Evolutionary conservation across 2,329 filamentous ascomycete species (phyloP).

Genomic region (Calonectria honghensis): DNA sequence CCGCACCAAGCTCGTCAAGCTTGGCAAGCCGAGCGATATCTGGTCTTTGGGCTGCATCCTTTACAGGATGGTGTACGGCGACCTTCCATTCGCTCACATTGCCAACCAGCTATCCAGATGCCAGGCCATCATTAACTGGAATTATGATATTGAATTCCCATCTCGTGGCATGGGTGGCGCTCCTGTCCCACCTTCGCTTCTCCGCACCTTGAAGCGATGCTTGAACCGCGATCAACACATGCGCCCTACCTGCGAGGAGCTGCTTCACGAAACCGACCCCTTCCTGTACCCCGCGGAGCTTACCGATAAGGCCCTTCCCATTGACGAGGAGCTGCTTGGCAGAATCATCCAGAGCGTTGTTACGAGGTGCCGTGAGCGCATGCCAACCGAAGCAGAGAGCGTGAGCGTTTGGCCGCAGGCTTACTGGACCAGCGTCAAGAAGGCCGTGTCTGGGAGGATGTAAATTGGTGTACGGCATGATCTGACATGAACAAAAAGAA

Average conservation of each 20-base stretch:
- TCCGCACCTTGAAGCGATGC: constrained; percentile 78
- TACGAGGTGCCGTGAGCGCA: constrained; percentile 73
- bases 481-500: constrained; percentile 44
- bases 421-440: constrained; percentile 77
- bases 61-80: constrained; percentile 98
- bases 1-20: constrained; percentile 87
- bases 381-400: constrained; percentile 75
- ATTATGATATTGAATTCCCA: constrained; percentile 83
- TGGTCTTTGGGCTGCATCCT: constrained; percentile 98
- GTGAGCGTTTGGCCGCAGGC: constrained; percentile 75
- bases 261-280: constrained; percentile 75
- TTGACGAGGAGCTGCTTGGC: constrained; percentile 77
- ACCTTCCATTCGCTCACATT: constrained; percentile 96
- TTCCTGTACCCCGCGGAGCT: constrained; percentile 79
- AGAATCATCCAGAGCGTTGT: constrained; percentile 79
- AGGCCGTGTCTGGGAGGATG: constrained; percentile 64
- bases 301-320: constrained; percentile 72
- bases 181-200: constrained; percentile 74
- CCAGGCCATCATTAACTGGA: constrained; percentile 88
- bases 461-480: constrained; percentile 46
- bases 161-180: constrained; percentile 80
- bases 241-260: constrained; percentile 78
- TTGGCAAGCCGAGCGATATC: constrained; percentile 96
- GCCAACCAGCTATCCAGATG: constrained; percentile 90
- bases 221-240: constrained; percentile 77